A percentile compares a stretch with the other conserved stretches of the same genome.
These are phyloP conservation scores for Colletotrichum cereale DNA, from an alignment of 2,329 filamentous ascomycete genomes.

Conservation along the genomic window DNA sequence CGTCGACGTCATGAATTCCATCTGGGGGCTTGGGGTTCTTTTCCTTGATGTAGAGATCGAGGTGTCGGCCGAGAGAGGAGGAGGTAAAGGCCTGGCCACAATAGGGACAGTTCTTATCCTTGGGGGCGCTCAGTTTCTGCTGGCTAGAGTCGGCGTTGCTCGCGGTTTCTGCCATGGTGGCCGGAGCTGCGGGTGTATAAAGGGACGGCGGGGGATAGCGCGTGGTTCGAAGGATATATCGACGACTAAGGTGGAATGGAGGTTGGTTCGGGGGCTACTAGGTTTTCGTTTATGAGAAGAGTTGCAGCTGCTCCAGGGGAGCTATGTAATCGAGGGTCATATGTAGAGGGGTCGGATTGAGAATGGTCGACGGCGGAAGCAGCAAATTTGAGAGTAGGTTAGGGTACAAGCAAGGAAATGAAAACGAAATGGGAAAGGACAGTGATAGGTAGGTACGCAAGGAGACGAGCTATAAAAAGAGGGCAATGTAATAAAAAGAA, in stretches of 20 bases:
- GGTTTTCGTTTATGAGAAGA: constrained; percentile 9
- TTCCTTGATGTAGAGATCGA: constrained; percentile 93
- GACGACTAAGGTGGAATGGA: not conserved
- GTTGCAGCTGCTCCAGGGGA: constrained; percentile 40
- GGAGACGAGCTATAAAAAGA: constrained; percentile 22
- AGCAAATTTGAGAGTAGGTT: constrained; percentile 18
- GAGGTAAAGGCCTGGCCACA: constrained; percentile 93
- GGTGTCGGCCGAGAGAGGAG: constrained; percentile 90
- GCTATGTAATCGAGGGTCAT: constrained; percentile 38
- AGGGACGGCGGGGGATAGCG: constrained; percentile 3
- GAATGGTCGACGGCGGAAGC: constrained; percentile 8
- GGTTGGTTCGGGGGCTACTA: constrained; percentile 6
- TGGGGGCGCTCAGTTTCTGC: constrained; percentile 64
- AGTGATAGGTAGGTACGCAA: constrained; percentile 23
- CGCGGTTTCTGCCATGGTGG: constrained; percentile 46
- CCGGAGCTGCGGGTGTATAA: not conserved
- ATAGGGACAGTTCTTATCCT: constrained; percentile 91
- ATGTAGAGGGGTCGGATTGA: constrained; percentile 12
- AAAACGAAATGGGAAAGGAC: constrained; percentile 29
- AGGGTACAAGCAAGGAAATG: constrained; percentile 20
- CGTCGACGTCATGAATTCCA: constrained; percentile 89
- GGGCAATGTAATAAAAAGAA: constrained; percentile 23
- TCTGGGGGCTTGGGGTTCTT: constrained; percentile 91
- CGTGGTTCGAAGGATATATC: constrained; percentile 19
- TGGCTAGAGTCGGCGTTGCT: constrained; percentile 54